Conservation (phyloP, 805 yeast species). For the Cyberlindnera lachancei region DNA sequence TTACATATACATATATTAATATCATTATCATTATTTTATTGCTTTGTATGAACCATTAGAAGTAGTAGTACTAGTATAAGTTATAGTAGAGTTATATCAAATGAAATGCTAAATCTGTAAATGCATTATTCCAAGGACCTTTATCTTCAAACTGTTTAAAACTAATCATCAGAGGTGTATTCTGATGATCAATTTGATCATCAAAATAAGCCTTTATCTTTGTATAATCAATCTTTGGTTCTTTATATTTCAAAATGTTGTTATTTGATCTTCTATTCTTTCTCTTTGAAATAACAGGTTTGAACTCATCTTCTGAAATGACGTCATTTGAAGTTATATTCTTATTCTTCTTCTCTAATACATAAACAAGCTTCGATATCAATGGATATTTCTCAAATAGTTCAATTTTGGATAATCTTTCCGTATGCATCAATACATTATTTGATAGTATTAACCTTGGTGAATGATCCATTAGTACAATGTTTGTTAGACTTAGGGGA, state of each 20-base stretch:
- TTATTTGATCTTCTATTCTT: conserved; percentile 20
- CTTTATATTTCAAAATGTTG: conserved; percentile 15
- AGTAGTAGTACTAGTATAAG: no score
- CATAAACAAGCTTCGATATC: conserved; percentile 31
- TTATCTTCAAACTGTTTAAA: conserved; percentile 21
- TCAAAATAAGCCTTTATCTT: conserved; percentile 27
- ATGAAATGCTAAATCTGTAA: conserved; percentile 46
- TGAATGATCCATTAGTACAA: conserved; percentile 23
- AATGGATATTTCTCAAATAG: conserved; percentile 36
- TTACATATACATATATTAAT: no score
- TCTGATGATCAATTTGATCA: no score
- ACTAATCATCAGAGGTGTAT: conserved; percentile 17
- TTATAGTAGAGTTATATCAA: conserved; percentile 5
- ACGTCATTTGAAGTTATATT: no score
- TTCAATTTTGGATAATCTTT: conserved; percentile 37
- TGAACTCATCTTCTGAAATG: conserved; percentile 11
- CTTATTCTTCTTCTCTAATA: conserved; percentile 1
- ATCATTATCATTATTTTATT: no score
- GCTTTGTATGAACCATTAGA: no score
- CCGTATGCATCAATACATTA: conserved; percentile 45
- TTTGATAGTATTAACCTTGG: conserved; percentile 44
- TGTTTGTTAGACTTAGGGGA: conserved; percentile 46
- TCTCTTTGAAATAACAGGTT: conserved; percentile 11
- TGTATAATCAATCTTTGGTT: conserved; percentile 29
- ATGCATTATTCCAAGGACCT: conserved; percentile 45